These are phyloP conservation scores for Hymenoscyphus scutula DNA, from an alignment of 2,329 filamentous ascomycete species.

Conservation along the genomic window DNA sequence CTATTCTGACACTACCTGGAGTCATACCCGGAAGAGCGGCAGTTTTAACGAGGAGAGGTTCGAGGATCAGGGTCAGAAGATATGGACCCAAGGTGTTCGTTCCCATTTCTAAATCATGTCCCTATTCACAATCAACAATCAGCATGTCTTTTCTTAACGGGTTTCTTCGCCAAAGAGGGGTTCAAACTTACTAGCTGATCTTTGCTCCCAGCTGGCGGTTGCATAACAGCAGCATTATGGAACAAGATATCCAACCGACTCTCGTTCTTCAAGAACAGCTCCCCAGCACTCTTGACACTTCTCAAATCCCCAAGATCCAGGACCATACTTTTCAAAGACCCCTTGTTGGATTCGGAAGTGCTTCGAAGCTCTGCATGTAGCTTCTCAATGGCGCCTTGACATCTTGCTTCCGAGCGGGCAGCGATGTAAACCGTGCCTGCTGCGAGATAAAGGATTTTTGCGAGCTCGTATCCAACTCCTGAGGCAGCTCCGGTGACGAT, in stretches of 20 bases:
- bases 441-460: conserved; percentile 48
- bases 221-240: conserved; percentile 47
- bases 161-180: neutral
- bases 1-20: conserved; percentile 33
- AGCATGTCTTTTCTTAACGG: neutral
- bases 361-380: conserved; percentile 31
- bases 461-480: conserved; percentile 47
- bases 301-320: conserved; percentile 32
- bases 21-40: conserved; percentile 17
- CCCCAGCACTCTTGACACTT: conserved; percentile 30
- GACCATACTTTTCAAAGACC: conserved; percentile 23
- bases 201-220: conserved; percentile 40
- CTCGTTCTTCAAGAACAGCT: conserved; percentile 34
- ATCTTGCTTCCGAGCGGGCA: conserved; percentile 43
- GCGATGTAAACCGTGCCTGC: conserved; percentile 52
- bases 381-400: conserved; percentile 41
- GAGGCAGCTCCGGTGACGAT: conserved; percentile 44
- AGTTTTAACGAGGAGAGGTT: conserved; percentile 21
- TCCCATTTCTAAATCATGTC: conserved; percentile 30
- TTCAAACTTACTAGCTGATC: conserved; percentile 33
- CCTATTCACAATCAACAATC: conserved; percentile 15
- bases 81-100: conserved; percentile 28
- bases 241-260: conserved; percentile 41
- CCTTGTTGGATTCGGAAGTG: conserved; percentile 9
- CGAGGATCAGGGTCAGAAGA: conserved; percentile 27